Conservation (phyloP, 2,329 filamentous ascomycete genomes). For the Elsinoe necatrix region DNA sequence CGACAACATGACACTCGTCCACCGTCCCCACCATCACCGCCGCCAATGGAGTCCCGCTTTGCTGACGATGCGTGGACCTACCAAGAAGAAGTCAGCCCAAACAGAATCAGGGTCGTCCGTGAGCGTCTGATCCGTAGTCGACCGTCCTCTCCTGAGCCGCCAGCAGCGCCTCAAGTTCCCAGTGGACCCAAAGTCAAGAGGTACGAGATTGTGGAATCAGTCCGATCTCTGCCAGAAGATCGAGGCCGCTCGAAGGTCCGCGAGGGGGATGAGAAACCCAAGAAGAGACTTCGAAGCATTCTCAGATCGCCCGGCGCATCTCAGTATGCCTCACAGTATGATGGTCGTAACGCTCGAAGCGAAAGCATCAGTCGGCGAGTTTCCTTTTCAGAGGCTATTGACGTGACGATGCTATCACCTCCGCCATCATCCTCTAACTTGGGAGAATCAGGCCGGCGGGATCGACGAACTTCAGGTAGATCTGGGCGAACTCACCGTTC, state of each 20-base stretch:
- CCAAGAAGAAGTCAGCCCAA: slow-evolving; percentile 4
- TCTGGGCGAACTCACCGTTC: neutral
- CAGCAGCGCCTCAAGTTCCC: neutral
- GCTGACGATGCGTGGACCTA: slow-evolving; percentile 5
- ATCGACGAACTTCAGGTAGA: neutral
- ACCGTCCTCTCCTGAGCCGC: neutral
- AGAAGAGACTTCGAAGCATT: slow-evolving; percentile 11
- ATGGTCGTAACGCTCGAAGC: slow-evolving; percentile 9
- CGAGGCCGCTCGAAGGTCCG: slow-evolving; percentile 1
- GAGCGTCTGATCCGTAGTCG: slow-evolving; percentile 8
- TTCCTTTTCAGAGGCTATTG: slow-evolving; percentile 13
- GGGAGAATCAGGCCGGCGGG: neutral
- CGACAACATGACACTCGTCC: neutral
- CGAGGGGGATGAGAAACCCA: neutral
- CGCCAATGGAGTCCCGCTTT: neutral
- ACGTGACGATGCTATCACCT: slow-evolving; percentile 12
- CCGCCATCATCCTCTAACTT: slow-evolving; percentile 13
- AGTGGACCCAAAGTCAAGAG: neutral
- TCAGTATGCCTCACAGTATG: neutral
- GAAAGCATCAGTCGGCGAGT: slow-evolving; percentile 8
- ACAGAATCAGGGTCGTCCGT: slow-evolving; percentile 2
- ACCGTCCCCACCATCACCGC: slow-evolving; percentile 8
- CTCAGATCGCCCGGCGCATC: slow-evolving; percentile 7
- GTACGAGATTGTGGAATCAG: slow-evolving; percentile 6
- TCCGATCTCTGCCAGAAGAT: slow-evolving; percentile 11